phyloP scores from a whole-genome alignment of 305 asterid genomes.

The Fraxinus dipetala region DNA sequence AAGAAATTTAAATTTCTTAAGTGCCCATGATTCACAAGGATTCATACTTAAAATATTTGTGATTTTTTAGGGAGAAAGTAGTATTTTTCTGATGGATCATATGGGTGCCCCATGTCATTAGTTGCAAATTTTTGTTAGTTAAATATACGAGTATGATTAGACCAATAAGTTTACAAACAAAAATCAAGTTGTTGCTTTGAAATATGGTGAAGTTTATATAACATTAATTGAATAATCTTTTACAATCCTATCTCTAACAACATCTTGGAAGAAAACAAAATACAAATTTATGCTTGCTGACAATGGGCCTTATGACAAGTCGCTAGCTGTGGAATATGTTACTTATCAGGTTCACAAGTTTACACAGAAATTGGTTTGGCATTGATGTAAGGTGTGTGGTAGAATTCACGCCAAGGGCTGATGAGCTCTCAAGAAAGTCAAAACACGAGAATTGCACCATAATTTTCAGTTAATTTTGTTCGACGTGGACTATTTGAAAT shows the following conservation, averaged over 20 bases:
- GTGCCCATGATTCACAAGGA: not conserved
- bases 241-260: not conserved
- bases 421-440: not conserved
- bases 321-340: no score
- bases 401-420: not conserved
- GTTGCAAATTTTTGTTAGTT: not conserved
- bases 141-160: not conserved
- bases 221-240: not conserved
- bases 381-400: not conserved
- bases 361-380: not conserved
- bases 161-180: not conserved
- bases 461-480: no score
- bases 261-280: not conserved
- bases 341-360: not conserved
- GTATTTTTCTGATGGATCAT: not conserved
- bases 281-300: not conserved
- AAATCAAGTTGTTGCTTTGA: not conserved
- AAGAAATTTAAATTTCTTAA: constrained; percentile 1
- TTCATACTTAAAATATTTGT: not conserved
- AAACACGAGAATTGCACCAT: no score
- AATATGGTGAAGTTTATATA: not conserved
- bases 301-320: not conserved
- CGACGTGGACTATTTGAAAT: not conserved
- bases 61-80: not conserved
- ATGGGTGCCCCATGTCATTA: not conserved